phyloP scores from a whole-genome alignment of 352 stramenopile species.

The Aphanomyces euteiches region DNA sequence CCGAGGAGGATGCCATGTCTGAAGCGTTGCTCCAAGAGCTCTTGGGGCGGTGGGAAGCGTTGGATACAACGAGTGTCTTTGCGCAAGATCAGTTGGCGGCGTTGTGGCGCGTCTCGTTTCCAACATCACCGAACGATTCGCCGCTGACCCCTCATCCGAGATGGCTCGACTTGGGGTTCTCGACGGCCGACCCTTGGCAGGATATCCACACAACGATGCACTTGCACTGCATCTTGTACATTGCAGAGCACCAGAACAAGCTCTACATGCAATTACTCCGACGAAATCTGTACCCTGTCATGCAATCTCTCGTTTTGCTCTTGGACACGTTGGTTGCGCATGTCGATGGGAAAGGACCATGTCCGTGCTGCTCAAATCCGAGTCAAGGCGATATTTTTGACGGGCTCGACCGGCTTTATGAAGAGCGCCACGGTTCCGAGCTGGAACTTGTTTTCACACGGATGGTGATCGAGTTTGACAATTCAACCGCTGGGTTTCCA shows the following conservation, averaged over 20 bases:
- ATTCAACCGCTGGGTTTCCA: background rate
- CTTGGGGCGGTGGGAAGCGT: slow-evolving; percentile 15
- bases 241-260: slow-evolving; percentile 20
- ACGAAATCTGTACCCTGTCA: slow-evolving; percentile 15
- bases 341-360: slow-evolving; percentile 20
- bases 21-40: slow-evolving; percentile 23
- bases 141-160: slow-evolving; percentile 18
- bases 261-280: slow-evolving; percentile 19
- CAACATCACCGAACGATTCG: background rate
- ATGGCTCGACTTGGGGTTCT: slow-evolving; percentile 24
- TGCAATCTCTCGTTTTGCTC: slow-evolving; percentile 1
- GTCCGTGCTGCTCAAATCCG: slow-evolving; percentile 10
- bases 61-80: slow-evolving; percentile 14
- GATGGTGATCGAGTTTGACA: slow-evolving; percentile 22
- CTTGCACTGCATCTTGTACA: slow-evolving; percentile 21
- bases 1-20: background rate
- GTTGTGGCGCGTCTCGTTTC: slow-evolving; percentile 23
- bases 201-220: slow-evolving; percentile 26
- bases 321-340: slow-evolving; percentile 20
- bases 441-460: slow-evolving; percentile 20
- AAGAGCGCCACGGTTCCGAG: slow-evolving; percentile 15
- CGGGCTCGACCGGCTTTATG: slow-evolving; percentile 16
- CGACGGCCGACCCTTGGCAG: slow-evolving; percentile 7
- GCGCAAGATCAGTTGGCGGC: slow-evolving; percentile 23
- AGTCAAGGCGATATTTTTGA: slow-evolving; percentile 16